Conservation (phyloP, 2,329 filamentous ascomycete genomes). For the Fusarium abutilonis region DNA sequence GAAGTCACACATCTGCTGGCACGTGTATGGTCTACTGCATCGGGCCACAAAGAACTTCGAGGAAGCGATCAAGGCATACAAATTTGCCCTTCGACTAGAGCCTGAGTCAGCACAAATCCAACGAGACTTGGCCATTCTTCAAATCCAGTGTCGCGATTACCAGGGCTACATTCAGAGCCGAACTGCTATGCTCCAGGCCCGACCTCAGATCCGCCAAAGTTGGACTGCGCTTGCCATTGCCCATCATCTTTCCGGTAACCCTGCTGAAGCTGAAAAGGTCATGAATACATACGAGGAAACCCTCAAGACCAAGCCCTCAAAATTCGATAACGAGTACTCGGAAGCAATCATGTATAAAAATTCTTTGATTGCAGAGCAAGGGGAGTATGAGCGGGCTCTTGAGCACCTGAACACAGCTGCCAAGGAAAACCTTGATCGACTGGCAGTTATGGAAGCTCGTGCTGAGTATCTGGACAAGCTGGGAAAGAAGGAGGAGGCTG, state of each 20-base stretch:
- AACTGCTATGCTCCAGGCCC: constrained; percentile 84
- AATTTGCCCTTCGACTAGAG: constrained; percentile 90
- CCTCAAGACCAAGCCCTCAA: constrained; percentile 80
- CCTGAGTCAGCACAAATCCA: constrained; percentile 96
- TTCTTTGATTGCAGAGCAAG: constrained; percentile 88
- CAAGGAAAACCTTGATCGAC: constrained; percentile 82
- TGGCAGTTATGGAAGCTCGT: constrained; percentile 84
- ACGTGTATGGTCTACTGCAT: constrained; percentile 96
- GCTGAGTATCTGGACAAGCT: constrained; percentile 86
- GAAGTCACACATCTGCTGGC: constrained; percentile 99
- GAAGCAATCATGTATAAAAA: constrained; percentile 97
- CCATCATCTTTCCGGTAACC: constrained; percentile 87
- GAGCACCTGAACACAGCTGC: constrained; percentile 83
- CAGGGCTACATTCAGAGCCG: constrained; percentile 92
- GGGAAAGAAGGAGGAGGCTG: constrained; percentile 80
- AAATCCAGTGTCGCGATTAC: constrained; percentile 97
- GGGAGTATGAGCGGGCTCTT: constrained; percentile 82
- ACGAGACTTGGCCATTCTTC: constrained; percentile 89
- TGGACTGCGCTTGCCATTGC: constrained; percentile 98
- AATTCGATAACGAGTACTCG: constrained; percentile 88
- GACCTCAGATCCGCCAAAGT: constrained; percentile 84
- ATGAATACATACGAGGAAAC: constrained; percentile 94
- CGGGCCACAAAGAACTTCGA: constrained; percentile 97
- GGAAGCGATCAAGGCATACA: constrained; percentile 99
- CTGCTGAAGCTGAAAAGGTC: constrained; percentile 87